Evolutionary conservation across 768 basidiomycete genomes (phyloP).

Genomic region (Mrakia frigida): DNA sequence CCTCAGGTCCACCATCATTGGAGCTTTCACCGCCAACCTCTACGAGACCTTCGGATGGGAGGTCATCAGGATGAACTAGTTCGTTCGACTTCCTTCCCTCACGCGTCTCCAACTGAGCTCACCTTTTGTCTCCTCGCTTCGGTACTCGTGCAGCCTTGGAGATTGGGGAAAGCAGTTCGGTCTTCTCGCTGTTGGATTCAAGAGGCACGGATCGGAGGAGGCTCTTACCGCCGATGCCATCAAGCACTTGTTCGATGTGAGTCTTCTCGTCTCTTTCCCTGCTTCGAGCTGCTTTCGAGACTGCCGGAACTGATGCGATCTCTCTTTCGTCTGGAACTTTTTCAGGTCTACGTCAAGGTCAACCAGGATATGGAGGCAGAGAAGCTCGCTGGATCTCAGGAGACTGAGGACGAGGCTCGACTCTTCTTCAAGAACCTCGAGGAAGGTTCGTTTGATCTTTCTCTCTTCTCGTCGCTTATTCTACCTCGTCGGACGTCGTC

Average conservation of each 20-base stretch:
- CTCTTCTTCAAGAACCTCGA: constrained; percentile 93
- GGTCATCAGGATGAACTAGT: constrained; percentile 81
- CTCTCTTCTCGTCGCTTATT: not conserved
- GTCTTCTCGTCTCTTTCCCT: not conserved
- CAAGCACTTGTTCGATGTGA: constrained; percentile 77
- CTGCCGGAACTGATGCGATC: not conserved
- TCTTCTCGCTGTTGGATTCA: constrained; percentile 81
- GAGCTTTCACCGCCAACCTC: constrained; percentile 84
- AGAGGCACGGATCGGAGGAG: constrained; percentile 82
- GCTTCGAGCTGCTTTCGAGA: too few species aligned
- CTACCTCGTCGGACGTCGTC: too few species aligned
- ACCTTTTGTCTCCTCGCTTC: not conserved
- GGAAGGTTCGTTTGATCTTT: constrained; percentile 51
- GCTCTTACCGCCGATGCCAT: constrained; percentile 82
- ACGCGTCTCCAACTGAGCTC: not conserved
- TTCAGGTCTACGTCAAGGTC: constrained; percentile 77
- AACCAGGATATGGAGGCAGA: constrained; percentile 59
- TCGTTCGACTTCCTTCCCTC: not conserved
- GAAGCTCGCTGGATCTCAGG: constrained; percentile 38
- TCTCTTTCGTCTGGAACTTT: not conserved
- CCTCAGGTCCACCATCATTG: constrained; percentile 95
- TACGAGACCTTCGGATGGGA: constrained; percentile 92
- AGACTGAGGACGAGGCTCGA: constrained; percentile 56
- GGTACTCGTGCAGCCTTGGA: constrained; percentile 17
- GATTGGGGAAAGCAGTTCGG: constrained; percentile 77